Conservation (phyloP, 805 yeast genomes). For the Zygosaccharomyces rouxii region DNA sequence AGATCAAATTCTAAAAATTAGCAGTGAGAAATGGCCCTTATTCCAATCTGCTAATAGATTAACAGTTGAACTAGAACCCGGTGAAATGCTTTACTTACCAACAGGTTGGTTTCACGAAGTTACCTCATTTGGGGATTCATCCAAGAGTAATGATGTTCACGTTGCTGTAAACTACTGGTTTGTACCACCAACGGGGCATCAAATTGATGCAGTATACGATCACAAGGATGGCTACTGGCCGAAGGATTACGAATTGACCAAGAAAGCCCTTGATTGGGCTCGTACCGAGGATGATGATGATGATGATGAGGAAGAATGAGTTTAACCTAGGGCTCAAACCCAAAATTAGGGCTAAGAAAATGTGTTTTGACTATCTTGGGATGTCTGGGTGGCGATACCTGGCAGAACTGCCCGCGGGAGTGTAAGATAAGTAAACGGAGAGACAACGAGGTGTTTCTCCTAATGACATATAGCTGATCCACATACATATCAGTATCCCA, state of each 20-base stretch:
- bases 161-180: conserved; percentile 74
- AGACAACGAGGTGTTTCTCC: too few species aligned
- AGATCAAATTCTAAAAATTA: conserved; percentile 34
- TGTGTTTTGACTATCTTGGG: background rate
- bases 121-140: conserved; percentile 49
- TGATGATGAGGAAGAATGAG: background rate
- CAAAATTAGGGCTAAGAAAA: background rate
- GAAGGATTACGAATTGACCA: conserved; percentile 46
- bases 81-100: conserved; percentile 66
- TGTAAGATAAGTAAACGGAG: too few species aligned
- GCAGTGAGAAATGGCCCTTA: conserved; percentile 46
- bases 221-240: conserved; percentile 53
- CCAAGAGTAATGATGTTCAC: conserved; percentile 38
- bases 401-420: too few species aligned
- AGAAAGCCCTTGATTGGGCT: conserved; percentile 26
- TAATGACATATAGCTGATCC: too few species aligned
- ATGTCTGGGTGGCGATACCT: conserved; percentile 1
- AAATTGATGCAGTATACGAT: conserved; percentile 27
- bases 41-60: conserved; percentile 41
- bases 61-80: conserved; percentile 50
- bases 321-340: background rate
- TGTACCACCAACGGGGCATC: conserved; percentile 51
- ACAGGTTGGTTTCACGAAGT: conserved; percentile 85
- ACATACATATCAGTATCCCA: too few species aligned
- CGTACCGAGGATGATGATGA: background rate